A percentile compares a stretch with the other conserved stretches of the same genome.
Conservation (phyloP, 2,329 filamentous ascomycete species). For the Ceratocystis cubensis region DNA sequence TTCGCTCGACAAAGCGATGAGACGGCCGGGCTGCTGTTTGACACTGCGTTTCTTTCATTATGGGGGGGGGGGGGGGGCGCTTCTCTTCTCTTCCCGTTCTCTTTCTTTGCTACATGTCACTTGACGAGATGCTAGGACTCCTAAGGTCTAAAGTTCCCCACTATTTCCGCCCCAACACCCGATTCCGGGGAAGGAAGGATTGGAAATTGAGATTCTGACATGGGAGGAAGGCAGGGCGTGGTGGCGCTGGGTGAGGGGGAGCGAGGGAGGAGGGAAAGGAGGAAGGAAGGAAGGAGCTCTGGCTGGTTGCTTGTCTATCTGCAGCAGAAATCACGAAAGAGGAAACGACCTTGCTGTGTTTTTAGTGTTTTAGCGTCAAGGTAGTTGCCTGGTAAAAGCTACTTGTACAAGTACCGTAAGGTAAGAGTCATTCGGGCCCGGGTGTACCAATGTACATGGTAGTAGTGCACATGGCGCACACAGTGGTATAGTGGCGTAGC, state of each 20-base stretch:
- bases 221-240: not conserved
- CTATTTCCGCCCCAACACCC: constrained; percentile 6
- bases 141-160: not conserved
- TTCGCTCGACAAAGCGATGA: not conserved
- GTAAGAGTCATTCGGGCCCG: not conserved
- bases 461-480: not conserved
- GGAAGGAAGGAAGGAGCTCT: constrained; percentile 1
- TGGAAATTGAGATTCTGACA: not conserved
- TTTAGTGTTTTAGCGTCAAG: not conserved
- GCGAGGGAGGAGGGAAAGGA: not conserved
- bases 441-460: constrained; percentile 1
- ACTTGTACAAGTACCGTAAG: not conserved
- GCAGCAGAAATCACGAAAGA: not conserved
- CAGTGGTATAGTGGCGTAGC: no score
- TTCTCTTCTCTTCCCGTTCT: not conserved
- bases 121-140: not conserved
- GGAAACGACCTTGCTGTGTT: constrained; percentile 1
- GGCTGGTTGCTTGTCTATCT: not conserved
- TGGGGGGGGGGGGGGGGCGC: no score
- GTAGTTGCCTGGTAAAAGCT: not conserved
- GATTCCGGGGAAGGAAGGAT: constrained; percentile 6
- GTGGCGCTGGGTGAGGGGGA: no score
- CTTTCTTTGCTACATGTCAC: not conserved
- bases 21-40: not conserved
- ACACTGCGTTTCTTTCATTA: not conserved